Evolutionary conservation across 176 grass and related monocot genomes (phyloP).

Genomic region (Aegilops tauschii): DNA sequence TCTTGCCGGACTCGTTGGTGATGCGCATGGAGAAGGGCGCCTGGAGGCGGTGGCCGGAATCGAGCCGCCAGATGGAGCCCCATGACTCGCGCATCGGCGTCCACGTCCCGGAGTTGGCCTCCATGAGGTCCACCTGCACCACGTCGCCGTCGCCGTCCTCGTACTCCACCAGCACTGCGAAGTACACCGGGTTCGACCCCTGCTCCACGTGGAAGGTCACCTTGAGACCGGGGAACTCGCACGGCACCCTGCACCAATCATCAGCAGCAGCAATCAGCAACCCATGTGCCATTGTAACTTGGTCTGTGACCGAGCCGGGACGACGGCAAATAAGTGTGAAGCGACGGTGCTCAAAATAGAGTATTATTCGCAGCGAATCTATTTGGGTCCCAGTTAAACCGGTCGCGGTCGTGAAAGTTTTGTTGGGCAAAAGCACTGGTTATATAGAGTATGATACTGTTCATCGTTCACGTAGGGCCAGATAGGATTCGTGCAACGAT

Average conservation of each 20-base stretch:
- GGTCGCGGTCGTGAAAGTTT: slow-evolving; percentile 15
- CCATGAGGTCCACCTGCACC: slow-evolving; percentile 62
- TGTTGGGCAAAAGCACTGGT: slow-evolving; percentile 6
- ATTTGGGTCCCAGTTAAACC: slow-evolving; percentile 16
- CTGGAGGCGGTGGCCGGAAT: slow-evolving; percentile 48
- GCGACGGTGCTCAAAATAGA: not conserved
- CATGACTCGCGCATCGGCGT: slow-evolving; percentile 58
- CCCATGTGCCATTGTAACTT: not conserved
- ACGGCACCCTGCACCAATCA: slow-evolving; percentile 41
- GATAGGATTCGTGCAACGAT: not conserved
- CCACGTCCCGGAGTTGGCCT: slow-evolving; percentile 54
- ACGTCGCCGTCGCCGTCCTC: slow-evolving; percentile 69
- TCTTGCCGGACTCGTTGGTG: slow-evolving; percentile 51
- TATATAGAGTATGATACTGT: not conserved
- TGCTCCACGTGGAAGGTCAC: slow-evolving; percentile 71
- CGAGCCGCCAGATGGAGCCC: slow-evolving; percentile 68
- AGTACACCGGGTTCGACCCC: slow-evolving; percentile 69
- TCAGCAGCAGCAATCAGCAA: not conserved
- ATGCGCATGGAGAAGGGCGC: slow-evolving; percentile 75
- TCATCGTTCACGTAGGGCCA: not conserved
- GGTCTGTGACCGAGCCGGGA: not conserved
- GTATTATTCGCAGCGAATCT: slow-evolving; percentile 1
- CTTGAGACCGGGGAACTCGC: slow-evolving; percentile 46
- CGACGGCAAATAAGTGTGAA: slow-evolving; percentile 7
- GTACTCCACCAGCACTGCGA: slow-evolving; percentile 64